phyloP scores from a whole-genome alignment of 1,284 basidiomycete genomes.

The Leccinum insolens region DNA sequence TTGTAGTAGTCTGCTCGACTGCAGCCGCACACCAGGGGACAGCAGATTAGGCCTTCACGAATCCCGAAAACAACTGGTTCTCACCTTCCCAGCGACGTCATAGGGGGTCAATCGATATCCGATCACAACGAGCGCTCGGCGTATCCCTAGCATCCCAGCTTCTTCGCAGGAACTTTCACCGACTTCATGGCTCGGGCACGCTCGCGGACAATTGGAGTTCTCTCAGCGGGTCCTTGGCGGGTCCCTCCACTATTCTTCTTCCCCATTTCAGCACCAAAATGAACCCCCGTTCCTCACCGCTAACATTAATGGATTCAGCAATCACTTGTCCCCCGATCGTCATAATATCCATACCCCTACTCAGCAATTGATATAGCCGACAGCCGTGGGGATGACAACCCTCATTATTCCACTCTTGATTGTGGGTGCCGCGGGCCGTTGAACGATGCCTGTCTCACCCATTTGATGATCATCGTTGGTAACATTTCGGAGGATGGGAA shows the following conservation, averaged over 20 bases:
- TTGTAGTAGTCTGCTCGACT: neutral
- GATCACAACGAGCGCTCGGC: neutral
- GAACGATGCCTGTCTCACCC: neutral
- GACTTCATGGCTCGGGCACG: neutral
- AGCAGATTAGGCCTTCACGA: neutral
- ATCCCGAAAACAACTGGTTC: neutral
- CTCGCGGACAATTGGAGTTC: neutral
- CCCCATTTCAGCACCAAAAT: neutral
- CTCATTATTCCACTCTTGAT: neutral
- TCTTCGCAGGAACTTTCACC: neutral
- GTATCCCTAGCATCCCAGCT: neutral
- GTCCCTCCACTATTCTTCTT: neutral
- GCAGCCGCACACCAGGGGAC: neutral
- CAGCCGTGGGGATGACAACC: neutral
- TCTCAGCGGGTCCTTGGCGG: neutral
- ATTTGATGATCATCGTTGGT: neutral
- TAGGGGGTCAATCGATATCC: neutral
- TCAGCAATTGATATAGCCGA: neutral
- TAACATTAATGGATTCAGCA: neutral
- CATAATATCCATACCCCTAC: too few relatives aligned
- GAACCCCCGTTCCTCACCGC: neutral
- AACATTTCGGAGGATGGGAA: neutral
- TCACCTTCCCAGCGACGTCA: neutral
- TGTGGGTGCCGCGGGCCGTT: neutral
- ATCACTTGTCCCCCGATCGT: neutral